Base-by-base conservation (phyloP, 257 asterid genomes). In the Cordia subcordata region DNA sequence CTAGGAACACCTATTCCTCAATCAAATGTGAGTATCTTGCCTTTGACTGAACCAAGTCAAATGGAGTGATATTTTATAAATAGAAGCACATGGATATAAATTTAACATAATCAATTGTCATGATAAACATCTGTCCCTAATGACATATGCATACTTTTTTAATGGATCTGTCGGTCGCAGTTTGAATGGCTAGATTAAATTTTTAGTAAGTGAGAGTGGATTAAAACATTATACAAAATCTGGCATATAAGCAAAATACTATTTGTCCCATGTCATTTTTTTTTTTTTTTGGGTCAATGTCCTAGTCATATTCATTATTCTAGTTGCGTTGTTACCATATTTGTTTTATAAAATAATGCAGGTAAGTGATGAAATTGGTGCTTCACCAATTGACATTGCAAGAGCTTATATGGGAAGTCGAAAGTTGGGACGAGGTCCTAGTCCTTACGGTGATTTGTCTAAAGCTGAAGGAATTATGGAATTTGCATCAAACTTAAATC, bases 351-450 rank as follows among this genome's bases (percentile, higher is more conserved):
- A 27, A 38, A 19, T 64, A 71, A 51, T 73, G 69, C 78, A 90
- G 98, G 85, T 77, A 47, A 76, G 77, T 39, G 77, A 59, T 76
- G 87, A 75, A 66, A 82, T 81, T 73, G 71, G 87, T 72, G 86
- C 96, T 61, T 85, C 95, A 9, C 96, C 96, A 46, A 72, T 93
- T 53, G 96, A 89, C 64, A 76, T 93, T 78, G 99, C 99, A 42
- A 91, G 81, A 72, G 94, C 96, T 53, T 93, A 80, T 77, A 93
- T 93, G 96, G 85, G 96, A 70, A 66, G 80, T 69, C 86, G 95
- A 58, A 72, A 68, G 57, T 49, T 78, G 27, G 96, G 76, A 60
- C 78, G 69, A 59, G 85, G 83, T 51, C 72, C 64, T 18, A 82
- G 72, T 64, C 68, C 69, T 61, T 52, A 18, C 40, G 70, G 70